Evolutionary conservation across 2,329 filamentous ascomycete genomes (phyloP).

Genomic region (Ascochyta clinopodiicola): DNA sequence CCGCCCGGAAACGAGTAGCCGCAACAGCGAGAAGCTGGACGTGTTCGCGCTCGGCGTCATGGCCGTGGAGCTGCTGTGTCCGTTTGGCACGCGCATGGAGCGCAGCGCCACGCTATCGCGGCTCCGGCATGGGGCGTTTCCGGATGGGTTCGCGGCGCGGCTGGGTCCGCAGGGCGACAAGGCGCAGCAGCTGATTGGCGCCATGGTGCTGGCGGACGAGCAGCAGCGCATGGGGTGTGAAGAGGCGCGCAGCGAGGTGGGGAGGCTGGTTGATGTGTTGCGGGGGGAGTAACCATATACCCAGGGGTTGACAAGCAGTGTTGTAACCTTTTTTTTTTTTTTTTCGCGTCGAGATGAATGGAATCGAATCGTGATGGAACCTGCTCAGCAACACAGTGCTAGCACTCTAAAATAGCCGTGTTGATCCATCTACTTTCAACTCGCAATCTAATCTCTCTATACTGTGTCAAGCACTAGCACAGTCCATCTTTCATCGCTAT

Average conservation of each 20-base stretch:
- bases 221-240: slow-evolving; percentile 37
- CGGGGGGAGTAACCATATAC: background rate
- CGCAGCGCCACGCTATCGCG: slow-evolving; percentile 44
- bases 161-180: slow-evolving; percentile 29
- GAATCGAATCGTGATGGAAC: too few relatives aligned
- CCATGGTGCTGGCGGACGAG: slow-evolving; percentile 45
- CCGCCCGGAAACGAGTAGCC: slow-evolving; percentile 53
- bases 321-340: too few relatives aligned
- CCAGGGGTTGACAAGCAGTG: too few relatives aligned
- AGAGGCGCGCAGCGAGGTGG: slow-evolving; percentile 35
- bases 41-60: slow-evolving; percentile 68
- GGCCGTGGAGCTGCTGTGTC: slow-evolving; percentile 66
- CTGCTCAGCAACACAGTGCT: too few relatives aligned
- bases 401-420: too few relatives aligned
- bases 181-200: slow-evolving; percentile 35
- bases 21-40: slow-evolving; percentile 61
- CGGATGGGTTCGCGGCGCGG: slow-evolving; percentile 31
- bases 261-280: slow-evolving; percentile 25
- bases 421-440: too few relatives aligned
- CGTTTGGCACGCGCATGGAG: slow-evolving; percentile 55
- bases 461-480: too few relatives aligned
- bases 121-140: slow-evolving; percentile 43
- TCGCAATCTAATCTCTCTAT: too few relatives aligned
- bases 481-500: too few relatives aligned
- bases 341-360: too few relatives aligned